Evolutionary conservation across 1,284 basidiomycete species (phyloP).

Genomic region (Heliocybe sulcata): DNA sequence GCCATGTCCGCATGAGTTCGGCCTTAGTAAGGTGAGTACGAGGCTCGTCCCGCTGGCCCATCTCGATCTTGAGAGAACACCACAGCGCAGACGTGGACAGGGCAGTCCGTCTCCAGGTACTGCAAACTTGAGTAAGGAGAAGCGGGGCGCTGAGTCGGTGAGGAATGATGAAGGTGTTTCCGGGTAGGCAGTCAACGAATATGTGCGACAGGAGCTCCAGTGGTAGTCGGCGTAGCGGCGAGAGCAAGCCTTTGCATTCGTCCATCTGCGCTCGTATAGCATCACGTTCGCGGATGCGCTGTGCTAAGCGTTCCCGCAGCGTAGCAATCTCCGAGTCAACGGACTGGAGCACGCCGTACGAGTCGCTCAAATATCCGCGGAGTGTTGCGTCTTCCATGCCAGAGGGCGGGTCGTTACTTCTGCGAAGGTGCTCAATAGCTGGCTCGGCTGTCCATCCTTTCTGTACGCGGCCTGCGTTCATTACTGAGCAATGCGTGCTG

Average conservation of each 20-base stretch:
- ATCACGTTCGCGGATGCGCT: no score
- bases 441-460: no score
- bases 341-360: no score
- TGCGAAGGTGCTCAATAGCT: no score
- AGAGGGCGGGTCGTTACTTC: no score
- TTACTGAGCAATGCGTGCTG: no score
- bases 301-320: no score
- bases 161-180: neutral
- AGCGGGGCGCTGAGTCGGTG: neutral
- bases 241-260: neutral
- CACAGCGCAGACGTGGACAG: neutral
- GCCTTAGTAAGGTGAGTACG: neutral
- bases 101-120: neutral
- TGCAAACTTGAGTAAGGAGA: neutral
- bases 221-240: neutral
- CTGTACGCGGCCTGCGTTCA: no score
- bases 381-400: no score
- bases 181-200: neutral
- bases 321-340: no score
- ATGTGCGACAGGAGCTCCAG: neutral
- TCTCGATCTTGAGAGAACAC: neutral
- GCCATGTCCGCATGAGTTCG: neutral
- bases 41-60: neutral
- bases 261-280: neutral
- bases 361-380: no score